Percentiles rank a stretch among this genome's conserved stretches.
phyloP scores from a whole-genome alignment of 139 green algal genomes.

The Auxenochlorella pyrenoidosa region DNA sequence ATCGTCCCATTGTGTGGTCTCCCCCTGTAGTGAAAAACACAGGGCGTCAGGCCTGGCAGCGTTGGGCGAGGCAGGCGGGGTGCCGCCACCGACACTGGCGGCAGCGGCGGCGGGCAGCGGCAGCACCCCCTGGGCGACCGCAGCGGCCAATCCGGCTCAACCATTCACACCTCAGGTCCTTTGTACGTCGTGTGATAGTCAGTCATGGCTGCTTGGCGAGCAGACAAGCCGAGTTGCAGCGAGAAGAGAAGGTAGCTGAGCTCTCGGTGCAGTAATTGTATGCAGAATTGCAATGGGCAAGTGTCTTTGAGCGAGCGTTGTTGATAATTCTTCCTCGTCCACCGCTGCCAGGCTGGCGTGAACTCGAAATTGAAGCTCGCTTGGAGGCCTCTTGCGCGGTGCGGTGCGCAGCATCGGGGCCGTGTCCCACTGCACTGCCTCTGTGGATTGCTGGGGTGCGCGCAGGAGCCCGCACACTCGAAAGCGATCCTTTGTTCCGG shows the following conservation, averaged over 20 bases:
- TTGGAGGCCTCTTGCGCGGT: background rate
- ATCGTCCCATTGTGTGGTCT: slow-evolving; percentile 91
- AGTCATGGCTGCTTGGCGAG: slow-evolving; percentile 47
- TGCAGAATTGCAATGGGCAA: too few relatives aligned
- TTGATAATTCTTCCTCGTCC: background rate
- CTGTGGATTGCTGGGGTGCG: background rate
- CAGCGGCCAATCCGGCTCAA: background rate
- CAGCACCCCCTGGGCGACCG: too few relatives aligned
- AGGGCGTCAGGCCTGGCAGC: background rate
- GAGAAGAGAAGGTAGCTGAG: background rate
- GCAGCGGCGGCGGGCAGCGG: background rate
- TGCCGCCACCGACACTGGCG: background rate
- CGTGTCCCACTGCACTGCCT: background rate
- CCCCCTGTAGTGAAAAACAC: slow-evolving; percentile 27
- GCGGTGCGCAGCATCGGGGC: background rate
- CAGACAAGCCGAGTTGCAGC: background rate
- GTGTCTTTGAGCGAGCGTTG: background rate
- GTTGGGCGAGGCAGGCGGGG: background rate
- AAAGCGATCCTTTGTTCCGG: background rate
- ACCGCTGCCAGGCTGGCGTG: background rate
- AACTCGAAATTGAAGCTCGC: background rate
- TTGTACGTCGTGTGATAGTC: slow-evolving; percentile 85
- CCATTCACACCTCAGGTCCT: slow-evolving; percentile 36
- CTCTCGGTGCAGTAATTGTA: background rate
- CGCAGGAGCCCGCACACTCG: background rate